These are phyloP conservation scores for Naganishia liquefaciens DNA, from an alignment of 1,284 basidiomycete genomes.

Conservation along the genomic window DNA sequence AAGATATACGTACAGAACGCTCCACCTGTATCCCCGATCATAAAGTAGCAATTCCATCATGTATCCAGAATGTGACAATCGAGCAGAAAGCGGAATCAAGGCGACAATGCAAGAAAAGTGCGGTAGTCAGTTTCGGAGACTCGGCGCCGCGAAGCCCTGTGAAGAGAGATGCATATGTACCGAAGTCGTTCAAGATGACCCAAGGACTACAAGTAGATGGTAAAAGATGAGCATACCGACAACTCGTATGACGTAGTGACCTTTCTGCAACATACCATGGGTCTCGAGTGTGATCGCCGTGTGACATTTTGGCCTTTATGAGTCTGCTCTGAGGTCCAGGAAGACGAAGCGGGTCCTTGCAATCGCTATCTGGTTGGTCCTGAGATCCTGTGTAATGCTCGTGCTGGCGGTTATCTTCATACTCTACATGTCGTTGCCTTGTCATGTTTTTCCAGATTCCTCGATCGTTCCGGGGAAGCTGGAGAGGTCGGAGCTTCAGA, in stretches of 20 bases:
- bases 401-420: background rate
- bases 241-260: constrained; percentile 14
- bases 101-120: background rate
- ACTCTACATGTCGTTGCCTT: constrained; percentile 9
- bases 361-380: background rate
- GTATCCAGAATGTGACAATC: background rate
- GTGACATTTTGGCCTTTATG: constrained; percentile 55
- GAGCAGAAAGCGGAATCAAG: background rate
- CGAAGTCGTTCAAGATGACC: constrained; percentile 98
- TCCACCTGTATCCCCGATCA: constrained; percentile 9
- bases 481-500: background rate
- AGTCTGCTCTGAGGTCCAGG: background rate
- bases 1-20: constrained; percentile 18
- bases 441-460: constrained; percentile 27
- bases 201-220: constrained; percentile 68
- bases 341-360: background rate
- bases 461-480: constrained; percentile 20
- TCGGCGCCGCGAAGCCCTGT: background rate
- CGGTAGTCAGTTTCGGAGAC: background rate
- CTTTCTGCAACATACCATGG: constrained; percentile 66
- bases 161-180: constrained; percentile 70
- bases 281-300: constrained; percentile 89
- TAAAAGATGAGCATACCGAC: constrained; percentile 6
- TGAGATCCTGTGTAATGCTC: background rate
- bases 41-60: no score